Conservation (phyloP, 768 basidiomycete species). For the Pulveroboletus sp. region DNA sequence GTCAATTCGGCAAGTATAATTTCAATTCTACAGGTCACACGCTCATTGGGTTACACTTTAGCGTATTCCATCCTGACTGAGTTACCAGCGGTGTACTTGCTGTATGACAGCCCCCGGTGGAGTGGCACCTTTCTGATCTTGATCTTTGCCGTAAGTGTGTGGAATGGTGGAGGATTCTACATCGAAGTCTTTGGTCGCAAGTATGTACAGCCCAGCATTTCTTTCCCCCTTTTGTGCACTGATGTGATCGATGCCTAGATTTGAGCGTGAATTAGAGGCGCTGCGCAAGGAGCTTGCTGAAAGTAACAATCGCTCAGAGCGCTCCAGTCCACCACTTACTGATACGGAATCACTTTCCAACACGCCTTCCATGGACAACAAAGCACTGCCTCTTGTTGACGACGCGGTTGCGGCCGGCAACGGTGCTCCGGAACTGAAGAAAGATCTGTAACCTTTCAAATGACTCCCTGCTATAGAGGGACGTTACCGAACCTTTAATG, state of each 20-base stretch:
- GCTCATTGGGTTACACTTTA: constrained; percentile 27
- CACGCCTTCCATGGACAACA: constrained; percentile 31
- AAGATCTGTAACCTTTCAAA: constrained; percentile 27
- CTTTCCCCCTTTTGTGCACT: not conserved
- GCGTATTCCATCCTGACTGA: constrained; percentile 87
- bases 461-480: constrained; percentile 6
- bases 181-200: constrained; percentile 97
- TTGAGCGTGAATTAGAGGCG: constrained; percentile 89
- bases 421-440: constrained; percentile 18
- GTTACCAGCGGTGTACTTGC: constrained; percentile 76
- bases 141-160: constrained; percentile 85
- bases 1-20: constrained; percentile 65
- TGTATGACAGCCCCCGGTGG: constrained; percentile 79
- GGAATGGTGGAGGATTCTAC: constrained; percentile 96
- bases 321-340: constrained; percentile 49
- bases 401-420: constrained; percentile 15
- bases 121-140: constrained; percentile 74
- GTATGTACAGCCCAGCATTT: constrained; percentile 46
- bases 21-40: not conserved
- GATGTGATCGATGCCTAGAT: constrained; percentile 44
- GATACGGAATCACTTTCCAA: constrained; percentile 40
- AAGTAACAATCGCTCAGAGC: constrained; percentile 50
- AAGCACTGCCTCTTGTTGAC: constrained; percentile 19
- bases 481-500: constrained; percentile 12
- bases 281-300: constrained; percentile 89